Percentiles rank a stretch among this genome's conserved stretches.
Conservation (phyloP, 257 asterid genomes). For the Fraxinus anomala region DNA sequence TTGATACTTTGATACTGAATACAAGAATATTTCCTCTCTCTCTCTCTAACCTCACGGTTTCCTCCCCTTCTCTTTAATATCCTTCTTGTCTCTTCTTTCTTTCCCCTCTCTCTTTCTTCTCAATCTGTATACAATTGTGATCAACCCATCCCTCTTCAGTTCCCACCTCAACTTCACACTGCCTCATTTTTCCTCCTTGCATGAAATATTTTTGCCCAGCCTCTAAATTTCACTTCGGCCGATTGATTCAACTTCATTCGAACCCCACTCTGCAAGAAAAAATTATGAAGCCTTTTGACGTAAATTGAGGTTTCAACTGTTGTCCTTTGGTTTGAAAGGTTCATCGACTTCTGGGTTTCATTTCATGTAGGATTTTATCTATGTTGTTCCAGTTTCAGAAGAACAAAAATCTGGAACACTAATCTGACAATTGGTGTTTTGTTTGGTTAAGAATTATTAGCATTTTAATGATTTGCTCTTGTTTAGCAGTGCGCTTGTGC, state of each 20-base stretch:
- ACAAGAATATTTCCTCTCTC: not conserved
- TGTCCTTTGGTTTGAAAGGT: not conserved
- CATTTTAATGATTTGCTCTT: not conserved
- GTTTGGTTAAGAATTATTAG: not conserved
- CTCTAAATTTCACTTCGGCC: not conserved
- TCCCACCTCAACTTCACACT: not conserved
- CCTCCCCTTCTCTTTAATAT: not conserved
- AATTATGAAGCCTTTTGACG: not conserved
- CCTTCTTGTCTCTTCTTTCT: no score
- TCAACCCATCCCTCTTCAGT: not conserved
- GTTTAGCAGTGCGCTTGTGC: not conserved
- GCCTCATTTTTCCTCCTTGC: not conserved
- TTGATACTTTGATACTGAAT: not conserved
- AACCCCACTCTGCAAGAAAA: not conserved
- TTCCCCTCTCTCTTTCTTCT: no score
- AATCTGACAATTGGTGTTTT: not conserved
- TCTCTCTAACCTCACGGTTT: not conserved
- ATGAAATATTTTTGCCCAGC: not conserved
- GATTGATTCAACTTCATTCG: not conserved
- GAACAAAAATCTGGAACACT: not conserved
- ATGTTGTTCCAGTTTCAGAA: not conserved
- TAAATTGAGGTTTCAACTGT: not conserved
- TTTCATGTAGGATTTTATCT: not conserved
- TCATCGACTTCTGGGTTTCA: not conserved
- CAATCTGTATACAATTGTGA: not conserved